Evolutionary conservation across 1,139 yeast species (phyloP).

Genomic region (Petasospora fabianii): DNA sequence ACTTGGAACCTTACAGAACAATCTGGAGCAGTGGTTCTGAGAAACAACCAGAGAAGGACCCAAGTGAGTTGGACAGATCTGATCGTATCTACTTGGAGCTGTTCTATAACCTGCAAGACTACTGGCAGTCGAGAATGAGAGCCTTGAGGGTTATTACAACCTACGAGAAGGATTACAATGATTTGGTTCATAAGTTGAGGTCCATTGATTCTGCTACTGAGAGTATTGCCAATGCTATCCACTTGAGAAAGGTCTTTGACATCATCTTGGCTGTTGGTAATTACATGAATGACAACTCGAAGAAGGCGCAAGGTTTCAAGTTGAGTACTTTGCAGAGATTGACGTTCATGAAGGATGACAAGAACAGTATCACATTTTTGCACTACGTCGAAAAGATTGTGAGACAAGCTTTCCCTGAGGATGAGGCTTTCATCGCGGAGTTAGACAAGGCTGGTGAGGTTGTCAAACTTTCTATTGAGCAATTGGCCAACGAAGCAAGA

Average conservation of each 20-base stretch:
- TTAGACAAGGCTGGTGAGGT: constrained; percentile 55
- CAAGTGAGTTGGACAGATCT: constrained; percentile 68
- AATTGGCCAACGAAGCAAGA: constrained; percentile 57
- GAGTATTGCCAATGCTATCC: constrained; percentile 52
- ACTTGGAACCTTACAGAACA: constrained; percentile 62
- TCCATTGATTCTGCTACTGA: constrained; percentile 63
- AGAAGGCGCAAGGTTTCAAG: constrained; percentile 79
- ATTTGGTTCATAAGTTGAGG: constrained; percentile 56
- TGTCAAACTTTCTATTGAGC: constrained; percentile 65
- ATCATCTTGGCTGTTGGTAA: constrained; percentile 80
- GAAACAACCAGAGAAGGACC: constrained; percentile 68
- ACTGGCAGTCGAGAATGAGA: constrained; percentile 78
- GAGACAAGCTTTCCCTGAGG: constrained; percentile 64
- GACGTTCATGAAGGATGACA: constrained; percentile 73
- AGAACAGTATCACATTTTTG: constrained; percentile 72
- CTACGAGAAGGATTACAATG: constrained; percentile 71
- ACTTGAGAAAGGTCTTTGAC: constrained; percentile 64
- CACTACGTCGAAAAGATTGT: constrained; percentile 76
- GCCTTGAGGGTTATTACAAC: constrained; percentile 58
- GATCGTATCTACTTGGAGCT: constrained; percentile 72
- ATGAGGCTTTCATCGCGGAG: constrained; percentile 56
- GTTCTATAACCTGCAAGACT: constrained; percentile 70
- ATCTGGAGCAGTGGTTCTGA: constrained; percentile 46
- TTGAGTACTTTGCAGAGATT: constrained; percentile 70
- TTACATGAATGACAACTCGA: constrained; percentile 75